phyloP scores from a whole-genome alignment of 352 stramenopile species.

The Phytophthora crassamura region DNA sequence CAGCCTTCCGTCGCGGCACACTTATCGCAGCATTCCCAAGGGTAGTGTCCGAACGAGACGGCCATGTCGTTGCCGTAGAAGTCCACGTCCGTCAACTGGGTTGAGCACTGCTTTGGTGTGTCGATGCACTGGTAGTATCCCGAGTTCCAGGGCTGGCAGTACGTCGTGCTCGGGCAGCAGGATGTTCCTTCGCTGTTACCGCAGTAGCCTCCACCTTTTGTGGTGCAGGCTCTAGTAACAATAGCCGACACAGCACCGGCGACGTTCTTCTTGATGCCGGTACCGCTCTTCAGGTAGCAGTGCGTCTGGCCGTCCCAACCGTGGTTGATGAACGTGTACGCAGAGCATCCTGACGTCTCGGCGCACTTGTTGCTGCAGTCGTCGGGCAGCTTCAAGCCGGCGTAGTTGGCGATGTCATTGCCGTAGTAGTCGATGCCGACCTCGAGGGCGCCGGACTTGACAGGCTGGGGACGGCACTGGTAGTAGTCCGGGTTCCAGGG shows the following conservation, averaged over 20 bases:
- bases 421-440: constrained; percentile 48
- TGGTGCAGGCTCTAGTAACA: constrained; percentile 15
- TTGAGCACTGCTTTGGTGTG: constrained; percentile 22
- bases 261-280: constrained; percentile 10
- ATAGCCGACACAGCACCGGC: not conserved
- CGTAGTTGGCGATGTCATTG: constrained; percentile 39
- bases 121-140: constrained; percentile 49
- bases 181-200: constrained; percentile 34
- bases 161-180: constrained; percentile 34
- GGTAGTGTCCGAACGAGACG: constrained; percentile 18
- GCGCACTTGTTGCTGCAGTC: constrained; percentile 22
- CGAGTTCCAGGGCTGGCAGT: constrained; percentile 64
- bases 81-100: constrained; percentile 42
- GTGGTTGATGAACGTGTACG: constrained; percentile 36
- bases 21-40: constrained; percentile 35
- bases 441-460: constrained; percentile 33
- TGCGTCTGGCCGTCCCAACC: constrained; percentile 25
- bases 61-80: constrained; percentile 37
- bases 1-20: constrained; percentile 37
- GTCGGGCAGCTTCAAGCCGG: constrained; percentile 23
- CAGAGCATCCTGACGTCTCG: constrained; percentile 12
- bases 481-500: constrained; percentile 50
- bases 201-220: constrained; percentile 22
- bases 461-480: constrained; percentile 46
- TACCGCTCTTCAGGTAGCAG: constrained; percentile 32